Evolutionary conservation across 345 rosid genomes (phyloP).

Genomic region (Aegle marmelos): DNA sequence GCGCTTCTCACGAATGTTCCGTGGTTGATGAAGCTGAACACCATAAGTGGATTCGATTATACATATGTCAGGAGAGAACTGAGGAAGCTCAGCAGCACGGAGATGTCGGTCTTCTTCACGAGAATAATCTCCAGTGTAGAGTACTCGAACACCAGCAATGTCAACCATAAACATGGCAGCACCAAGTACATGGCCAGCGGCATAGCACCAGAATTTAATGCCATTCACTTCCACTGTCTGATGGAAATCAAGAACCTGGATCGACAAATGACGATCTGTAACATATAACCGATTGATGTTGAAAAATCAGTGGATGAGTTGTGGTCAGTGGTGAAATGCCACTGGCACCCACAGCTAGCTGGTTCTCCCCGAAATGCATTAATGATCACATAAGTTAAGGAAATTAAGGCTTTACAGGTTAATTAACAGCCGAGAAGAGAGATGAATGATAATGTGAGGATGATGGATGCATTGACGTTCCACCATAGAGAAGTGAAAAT

Average conservation of each 20-base stretch:
- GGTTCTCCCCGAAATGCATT: too few species aligned
- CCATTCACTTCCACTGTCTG: slow-evolving; percentile 90
- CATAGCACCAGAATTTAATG: slow-evolving; percentile 93
- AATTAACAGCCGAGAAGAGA: neutral
- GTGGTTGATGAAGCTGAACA: slow-evolving; percentile 94
- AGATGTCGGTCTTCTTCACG: slow-evolving; percentile 96
- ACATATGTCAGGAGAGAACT: slow-evolving; percentile 94
- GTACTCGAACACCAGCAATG: slow-evolving; percentile 87
- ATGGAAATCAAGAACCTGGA: slow-evolving; percentile 85
- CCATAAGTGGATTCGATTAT: slow-evolving; percentile 94
- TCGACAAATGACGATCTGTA: neutral
- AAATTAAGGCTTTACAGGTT: neutral
- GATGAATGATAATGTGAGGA: neutral
- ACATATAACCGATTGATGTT: neutral
- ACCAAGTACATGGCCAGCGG: slow-evolving; percentile 98
- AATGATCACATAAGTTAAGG: neutral
- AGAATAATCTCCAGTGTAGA: slow-evolving; percentile 94
- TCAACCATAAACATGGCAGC: slow-evolving; percentile 99
- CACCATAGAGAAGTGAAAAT: neutral
- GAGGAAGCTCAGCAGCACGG: slow-evolving; percentile 91
- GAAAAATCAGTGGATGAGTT: too few species aligned
- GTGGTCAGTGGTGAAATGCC: too few species aligned
- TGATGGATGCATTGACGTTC: neutral
- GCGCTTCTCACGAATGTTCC: slow-evolving; percentile 84
- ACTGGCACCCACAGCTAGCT: too few species aligned